Base-by-base conservation (phyloP, 768 basidiomycete species). In the Melanogaster broomeanus region DNA sequence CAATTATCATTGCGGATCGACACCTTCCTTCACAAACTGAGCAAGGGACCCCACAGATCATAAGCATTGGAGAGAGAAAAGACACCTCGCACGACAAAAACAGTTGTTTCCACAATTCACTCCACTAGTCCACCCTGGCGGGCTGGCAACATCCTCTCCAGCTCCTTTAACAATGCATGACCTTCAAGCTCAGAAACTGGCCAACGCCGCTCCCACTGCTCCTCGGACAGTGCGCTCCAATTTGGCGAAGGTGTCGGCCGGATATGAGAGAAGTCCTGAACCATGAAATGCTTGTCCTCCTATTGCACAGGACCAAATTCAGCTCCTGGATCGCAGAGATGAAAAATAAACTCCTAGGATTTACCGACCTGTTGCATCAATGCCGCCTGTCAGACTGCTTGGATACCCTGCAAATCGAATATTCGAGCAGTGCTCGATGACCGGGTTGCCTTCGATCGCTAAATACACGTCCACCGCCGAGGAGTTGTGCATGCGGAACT, bases 401-500 rank as follows among this genome's bases (percentile, higher is more conserved):
- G 90, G 88, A 65, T 90, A 94, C 1, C 64, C 56, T 3, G 81
- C 72, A 58, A 96, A 93, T 6, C 77, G 72, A 41, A 94, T 80
- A 0, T 60, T 58, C 0, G 72, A 71, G 59, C 84, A 93, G 55
- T 86, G 75, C 62, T 96, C 93, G 39, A 95, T 91, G 66, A 92
- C 77, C 1, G 93, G 92, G 40, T 84, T 82, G 4, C 90, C 91
- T 4, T 71, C 62, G 11, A 84, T 81, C 6, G 79, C 72, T 3
- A 95, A 76, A 59, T 87, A 85, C 3, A 93, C 78, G 44, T 84
- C 81, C 0, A 86, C 80, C 9, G 73, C 53, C 0, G 63, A 74
- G 1, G 93, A 92, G 18, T 78, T 76, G 65, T 95, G 93, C 82
- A 96, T 93, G 39, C 93, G 85, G 64, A 93, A 93, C 93, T 96